Evolutionary conservation across 768 basidiomycete species (phyloP).

Genomic region (Mycena maculata): DNA sequence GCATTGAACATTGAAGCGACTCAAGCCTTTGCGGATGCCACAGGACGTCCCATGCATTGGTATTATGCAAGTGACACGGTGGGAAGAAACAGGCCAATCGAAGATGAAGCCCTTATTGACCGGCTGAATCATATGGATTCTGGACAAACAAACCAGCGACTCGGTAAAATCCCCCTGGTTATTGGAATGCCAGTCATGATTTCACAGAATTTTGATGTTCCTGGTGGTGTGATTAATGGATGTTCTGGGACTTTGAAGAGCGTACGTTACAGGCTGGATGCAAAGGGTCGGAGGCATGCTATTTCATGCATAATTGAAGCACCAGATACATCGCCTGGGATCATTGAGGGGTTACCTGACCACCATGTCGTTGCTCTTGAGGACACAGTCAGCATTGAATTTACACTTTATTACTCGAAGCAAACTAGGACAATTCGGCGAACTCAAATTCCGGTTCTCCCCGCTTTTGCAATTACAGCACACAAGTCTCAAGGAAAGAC

Average conservation of each 20-base stretch:
- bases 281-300: background rate
- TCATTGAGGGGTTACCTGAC: background rate
- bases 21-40: too few relatives aligned
- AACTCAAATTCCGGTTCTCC: background rate
- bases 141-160: too few relatives aligned
- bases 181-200: background rate
- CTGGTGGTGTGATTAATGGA: background rate
- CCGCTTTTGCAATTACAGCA: background rate
- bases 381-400: background rate
- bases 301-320: background rate
- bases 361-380: background rate
- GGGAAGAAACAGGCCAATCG: too few relatives aligned
- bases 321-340: background rate
- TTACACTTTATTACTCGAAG: background rate
- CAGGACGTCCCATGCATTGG: too few relatives aligned
- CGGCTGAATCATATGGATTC: too few relatives aligned
- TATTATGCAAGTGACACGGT: too few relatives aligned
- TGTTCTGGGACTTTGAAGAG: background rate
- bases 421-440: background rate
- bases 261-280: background rate
- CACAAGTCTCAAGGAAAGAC: background rate
- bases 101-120: too few relatives aligned
- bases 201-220: background rate
- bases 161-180: too few relatives aligned
- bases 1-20: too few relatives aligned